Conservation (phyloP, 2,329 filamentous ascomycete genomes). For the Colletotrichum salicis region DNA sequence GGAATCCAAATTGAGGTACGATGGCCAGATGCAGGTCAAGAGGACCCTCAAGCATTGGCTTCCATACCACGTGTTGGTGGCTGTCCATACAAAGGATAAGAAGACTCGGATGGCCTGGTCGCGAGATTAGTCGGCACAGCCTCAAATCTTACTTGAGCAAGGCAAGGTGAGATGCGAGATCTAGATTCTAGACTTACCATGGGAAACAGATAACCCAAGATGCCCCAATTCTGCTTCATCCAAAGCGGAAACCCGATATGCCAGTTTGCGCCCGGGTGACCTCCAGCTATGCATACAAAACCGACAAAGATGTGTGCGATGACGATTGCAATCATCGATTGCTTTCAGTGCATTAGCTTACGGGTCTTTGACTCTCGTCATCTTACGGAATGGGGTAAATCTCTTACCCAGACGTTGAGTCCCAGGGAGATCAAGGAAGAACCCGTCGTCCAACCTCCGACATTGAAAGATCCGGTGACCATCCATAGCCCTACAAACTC, state of each 20-base stretch:
- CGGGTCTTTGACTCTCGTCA: no score
- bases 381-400: neutral
- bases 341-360: neutral
- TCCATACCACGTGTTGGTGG: slow-evolving; percentile 39
- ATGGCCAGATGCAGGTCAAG: slow-evolving; percentile 31
- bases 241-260: slow-evolving; percentile 40
- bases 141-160: neutral
- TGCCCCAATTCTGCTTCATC: slow-evolving; percentile 40
- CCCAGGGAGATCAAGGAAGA: slow-evolving; percentile 38
- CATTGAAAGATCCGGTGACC: neutral
- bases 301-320: slow-evolving; percentile 36
- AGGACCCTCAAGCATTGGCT: slow-evolving; percentile 38
- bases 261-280: slow-evolving; percentile 39
- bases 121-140: neutral
- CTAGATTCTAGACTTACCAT: slow-evolving; percentile 11
- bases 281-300: slow-evolving; percentile 37
- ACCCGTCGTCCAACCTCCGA: slow-evolving; percentile 40
- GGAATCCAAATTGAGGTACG: slow-evolving; percentile 30
- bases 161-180: neutral
- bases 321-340: slow-evolving; percentile 37
- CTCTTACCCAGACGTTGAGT: slow-evolving; percentile 36
- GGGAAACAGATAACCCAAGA: slow-evolving; percentile 39
- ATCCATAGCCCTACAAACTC: neutral
- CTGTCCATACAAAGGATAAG: slow-evolving; percentile 37
- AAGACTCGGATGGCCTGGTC: slow-evolving; percentile 27